Base-by-base conservation (phyloP, 1,139 yeast genomes). In the Kodamaea alishanica region DNA sequence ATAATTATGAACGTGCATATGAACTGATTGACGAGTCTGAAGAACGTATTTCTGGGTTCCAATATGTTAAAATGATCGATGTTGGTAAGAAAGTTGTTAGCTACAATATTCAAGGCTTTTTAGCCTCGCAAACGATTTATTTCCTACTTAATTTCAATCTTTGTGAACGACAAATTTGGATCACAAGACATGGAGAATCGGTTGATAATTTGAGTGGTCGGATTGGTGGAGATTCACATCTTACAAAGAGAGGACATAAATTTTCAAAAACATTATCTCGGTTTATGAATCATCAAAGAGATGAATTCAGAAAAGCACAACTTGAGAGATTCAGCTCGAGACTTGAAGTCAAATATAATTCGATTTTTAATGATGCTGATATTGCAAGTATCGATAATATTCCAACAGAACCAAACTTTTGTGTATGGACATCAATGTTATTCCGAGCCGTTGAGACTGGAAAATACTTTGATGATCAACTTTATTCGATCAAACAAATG, bases 51-150 rank as follows among this genome's bases (percentile, higher is more conserved):
- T 76, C 75, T 7, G 76, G 76, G 7, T 77, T 85, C 47, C 97
- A 88, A 56, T 92, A 88, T 54, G 88, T 90, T 46, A 89, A 92
- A 63, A 89, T 92, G 94, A 88, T 92, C 44, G 92, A 92, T 60
- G 97, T 90, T 7, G 97, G 97, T 5, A 82, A 87, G 51, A 92
- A 92, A 58, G 89, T 90, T 32, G 95, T 89, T 32, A 85, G 96
- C 37, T 89, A 83, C 58, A 88, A 89, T 56, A 86, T 90, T 41
- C 88, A 86, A 53, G 97, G 97, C 0, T 92, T 88, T 54, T 67
- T 92, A 40, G 90, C 97, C 0, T 92, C 97, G 1, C 97, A 92
- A 57, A 86, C 96, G 2, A 87, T 90, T 32, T 90, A 87, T 58
- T 92, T 89, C 65, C 66, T 92, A 49, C 71, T 92, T 48, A 92